Conservation (phyloP, 495 filamentous ascomycete species). For the Parathielavia appendiculata region DNA sequence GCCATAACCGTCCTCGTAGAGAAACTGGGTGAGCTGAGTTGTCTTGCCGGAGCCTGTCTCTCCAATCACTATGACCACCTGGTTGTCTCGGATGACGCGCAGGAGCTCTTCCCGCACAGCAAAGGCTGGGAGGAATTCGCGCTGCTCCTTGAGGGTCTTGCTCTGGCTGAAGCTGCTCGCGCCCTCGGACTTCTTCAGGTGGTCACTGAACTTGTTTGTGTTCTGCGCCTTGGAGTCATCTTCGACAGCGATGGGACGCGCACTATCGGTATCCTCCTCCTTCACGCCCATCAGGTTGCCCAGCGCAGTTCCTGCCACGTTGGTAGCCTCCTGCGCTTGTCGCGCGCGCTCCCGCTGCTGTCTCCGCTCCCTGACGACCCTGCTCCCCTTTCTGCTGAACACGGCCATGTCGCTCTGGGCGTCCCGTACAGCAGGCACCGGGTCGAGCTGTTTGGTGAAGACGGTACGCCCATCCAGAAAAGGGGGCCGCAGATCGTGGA, state of each 20-base stretch:
- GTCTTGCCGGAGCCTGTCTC: slow-evolving; percentile 97
- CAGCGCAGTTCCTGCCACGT: slow-evolving; percentile 82
- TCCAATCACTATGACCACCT: slow-evolving; percentile 93
- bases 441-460: slow-evolving; percentile 96
- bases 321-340: slow-evolving; percentile 93
- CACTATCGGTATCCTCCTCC: slow-evolving; percentile 90
- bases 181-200: slow-evolving; percentile 84
- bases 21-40: slow-evolving; percentile 91
- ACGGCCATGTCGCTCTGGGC: slow-evolving; percentile 99
- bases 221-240: slow-evolving; percentile 47
- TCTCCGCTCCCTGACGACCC: slow-evolving; percentile 81
- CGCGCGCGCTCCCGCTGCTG: slow-evolving; percentile 92
- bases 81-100: slow-evolving; percentile 91
- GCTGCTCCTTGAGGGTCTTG: slow-evolving; percentile 85
- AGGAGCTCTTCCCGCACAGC: slow-evolving; percentile 95
- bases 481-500: slow-evolving; percentile 91
- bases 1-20: slow-evolving; percentile 90
- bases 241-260: slow-evolving; percentile 68
- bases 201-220: slow-evolving; percentile 81
- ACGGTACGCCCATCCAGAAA: slow-evolving; percentile 93
- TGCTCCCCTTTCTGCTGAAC: slow-evolving; percentile 93
- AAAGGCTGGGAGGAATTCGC: slow-evolving; percentile 93
- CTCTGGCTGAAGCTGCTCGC: slow-evolving; percentile 89
- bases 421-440: slow-evolving; percentile 87
- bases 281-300: slow-evolving; percentile 94